Percentiles rank a stretch among this genome's conserved stretches.
phyloP scores from a whole-genome alignment of 495 filamentous ascomycete species.

The Podospora conica region DNA sequence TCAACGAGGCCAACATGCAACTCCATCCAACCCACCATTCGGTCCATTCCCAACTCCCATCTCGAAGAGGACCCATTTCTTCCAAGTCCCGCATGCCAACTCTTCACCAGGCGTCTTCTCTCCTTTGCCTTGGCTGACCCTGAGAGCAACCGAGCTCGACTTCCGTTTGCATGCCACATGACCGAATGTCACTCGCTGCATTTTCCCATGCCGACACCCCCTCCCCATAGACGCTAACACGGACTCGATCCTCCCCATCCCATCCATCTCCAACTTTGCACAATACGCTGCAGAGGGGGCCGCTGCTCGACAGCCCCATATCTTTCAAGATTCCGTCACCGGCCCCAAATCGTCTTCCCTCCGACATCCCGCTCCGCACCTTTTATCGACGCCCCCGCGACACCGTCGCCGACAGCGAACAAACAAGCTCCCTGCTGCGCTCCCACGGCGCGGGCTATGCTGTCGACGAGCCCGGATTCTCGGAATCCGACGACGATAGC shows the following conservation, averaged over 20 bases:
- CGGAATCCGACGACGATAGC: conserved; percentile 31
- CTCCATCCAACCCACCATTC: neutral
- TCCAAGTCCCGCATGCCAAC: neutral
- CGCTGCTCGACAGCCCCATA: conserved; percentile 55
- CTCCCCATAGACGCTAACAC: conserved; percentile 9
- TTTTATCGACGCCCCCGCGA: conserved; percentile 35
- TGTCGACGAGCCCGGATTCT: conserved; percentile 26
- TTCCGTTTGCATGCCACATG: conserved; percentile 7
- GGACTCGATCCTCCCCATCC: neutral
- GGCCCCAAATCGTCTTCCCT: conserved; percentile 46
- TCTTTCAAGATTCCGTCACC: conserved; percentile 52
- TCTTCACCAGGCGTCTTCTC: neutral
- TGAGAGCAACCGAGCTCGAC: neutral
- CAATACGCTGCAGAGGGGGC: conserved; percentile 43
- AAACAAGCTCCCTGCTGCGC: conserved; percentile 38
- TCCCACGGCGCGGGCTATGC: conserved; percentile 29
- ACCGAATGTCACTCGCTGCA: conserved; percentile 10
- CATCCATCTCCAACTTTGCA: conserved; percentile 13
- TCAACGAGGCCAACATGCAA: neutral
- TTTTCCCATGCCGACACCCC: neutral
- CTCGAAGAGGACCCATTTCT: neutral
- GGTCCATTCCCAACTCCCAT: neutral
- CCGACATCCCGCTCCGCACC: conserved; percentile 58
- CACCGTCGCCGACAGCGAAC: conserved; percentile 21
- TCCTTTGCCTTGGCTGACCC: neutral